Evolutionary conservation across 1,284 basidiomycete species (phyloP).

Genomic region (Exobasidium cylindrosporum): DNA sequence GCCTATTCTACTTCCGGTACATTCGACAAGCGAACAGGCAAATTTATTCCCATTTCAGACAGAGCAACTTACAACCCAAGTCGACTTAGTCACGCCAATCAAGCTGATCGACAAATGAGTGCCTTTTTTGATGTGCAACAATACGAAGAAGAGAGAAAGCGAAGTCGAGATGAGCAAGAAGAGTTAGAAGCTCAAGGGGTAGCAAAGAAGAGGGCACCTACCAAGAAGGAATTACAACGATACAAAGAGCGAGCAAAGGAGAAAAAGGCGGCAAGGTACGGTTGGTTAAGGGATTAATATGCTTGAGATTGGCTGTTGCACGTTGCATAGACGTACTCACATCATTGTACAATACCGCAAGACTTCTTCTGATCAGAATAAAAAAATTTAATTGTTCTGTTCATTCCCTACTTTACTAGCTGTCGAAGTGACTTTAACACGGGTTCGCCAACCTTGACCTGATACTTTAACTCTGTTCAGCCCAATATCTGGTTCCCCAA

Average conservation of each 20-base stretch:
- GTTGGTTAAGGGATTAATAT: conserved; percentile 12
- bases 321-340: no score
- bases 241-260: conserved; percentile 15
- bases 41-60: neutral
- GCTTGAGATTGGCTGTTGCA: no score
- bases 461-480: neutral
- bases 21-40: conserved; percentile 14
- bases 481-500: neutral
- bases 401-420: neutral
- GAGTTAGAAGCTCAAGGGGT: neutral
- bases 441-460: conserved; percentile 1
- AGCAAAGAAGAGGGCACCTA: conserved; percentile 9
- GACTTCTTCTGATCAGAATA: neutral
- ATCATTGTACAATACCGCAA: neutral
- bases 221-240: conserved; percentile 16
- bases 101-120: conserved; percentile 16
- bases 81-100: conserved; percentile 5
- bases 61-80: conserved; percentile 3
- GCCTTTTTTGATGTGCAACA: conserved; percentile 17
- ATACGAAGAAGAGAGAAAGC: conserved; percentile 13
- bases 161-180: neutral
- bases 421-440: neutral
- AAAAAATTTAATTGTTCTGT: no score
- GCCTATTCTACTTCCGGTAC: neutral
- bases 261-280: conserved; percentile 15